These are phyloP conservation scores for Hyphopichia khmerensis DNA, from an alignment of 1,139 yeast genomes.

Conservation along the genomic window DNA sequence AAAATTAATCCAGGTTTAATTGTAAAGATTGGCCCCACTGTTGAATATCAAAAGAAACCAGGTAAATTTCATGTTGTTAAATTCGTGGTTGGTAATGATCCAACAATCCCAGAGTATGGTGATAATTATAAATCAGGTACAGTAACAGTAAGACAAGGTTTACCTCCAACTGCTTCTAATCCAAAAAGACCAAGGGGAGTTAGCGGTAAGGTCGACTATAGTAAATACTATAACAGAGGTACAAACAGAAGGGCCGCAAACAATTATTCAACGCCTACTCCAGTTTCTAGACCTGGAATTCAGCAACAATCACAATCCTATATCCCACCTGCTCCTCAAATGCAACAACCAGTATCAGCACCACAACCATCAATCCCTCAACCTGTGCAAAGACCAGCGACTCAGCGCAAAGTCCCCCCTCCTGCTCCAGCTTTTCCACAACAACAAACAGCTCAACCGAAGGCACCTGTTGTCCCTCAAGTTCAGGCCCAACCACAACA, in stretches of 20 bases:
- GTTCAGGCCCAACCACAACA: no score
- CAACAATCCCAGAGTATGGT: conserved; percentile 53
- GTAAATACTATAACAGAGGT: conserved; percentile 44
- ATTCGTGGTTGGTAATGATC: conserved; percentile 56
- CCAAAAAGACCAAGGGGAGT: conserved; percentile 66
- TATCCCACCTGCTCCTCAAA: conserved; percentile 1
- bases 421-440: conserved; percentile 23
- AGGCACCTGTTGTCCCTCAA: no score
- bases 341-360: conserved; percentile 5
- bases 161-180: conserved; percentile 68
- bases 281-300: conserved; percentile 7
- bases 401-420: conserved; percentile 20
- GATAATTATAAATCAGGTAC: conserved; percentile 88
- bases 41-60: conserved; percentile 87
- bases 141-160: conserved; percentile 78
- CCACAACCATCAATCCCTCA: conserved; percentile 8
- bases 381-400: conserved; percentile 9
- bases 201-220: conserved; percentile 40
- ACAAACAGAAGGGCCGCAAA: conserved; percentile 10
- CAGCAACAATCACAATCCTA: conserved; percentile 6
- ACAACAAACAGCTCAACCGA: conserved; percentile 16
- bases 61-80: conserved; percentile 79
- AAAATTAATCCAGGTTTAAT: conserved; percentile 57
- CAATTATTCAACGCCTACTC: conserved; percentile 10
- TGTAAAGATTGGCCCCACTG: conserved; percentile 68